Evolutionary conservation across 2,329 filamentous ascomycete species (phyloP).

Genomic region (Acrodontium crateriforme): DNA sequence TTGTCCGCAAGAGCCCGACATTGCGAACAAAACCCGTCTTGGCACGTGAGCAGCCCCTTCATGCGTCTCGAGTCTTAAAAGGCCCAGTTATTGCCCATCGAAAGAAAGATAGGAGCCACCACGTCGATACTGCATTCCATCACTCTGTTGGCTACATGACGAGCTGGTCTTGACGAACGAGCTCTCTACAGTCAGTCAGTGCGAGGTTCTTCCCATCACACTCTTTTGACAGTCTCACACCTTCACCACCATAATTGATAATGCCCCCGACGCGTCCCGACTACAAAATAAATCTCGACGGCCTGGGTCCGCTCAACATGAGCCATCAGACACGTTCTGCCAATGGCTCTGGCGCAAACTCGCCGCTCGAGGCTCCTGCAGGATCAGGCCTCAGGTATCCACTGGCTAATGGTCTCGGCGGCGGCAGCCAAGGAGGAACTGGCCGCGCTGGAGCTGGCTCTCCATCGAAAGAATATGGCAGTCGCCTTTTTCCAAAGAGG

Average conservation of each 20-base stretch:
- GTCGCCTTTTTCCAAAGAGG: constrained; percentile 83
- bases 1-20: too few species aligned
- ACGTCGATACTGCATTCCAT: too few species aligned
- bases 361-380: constrained; percentile 60
- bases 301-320: constrained; percentile 54
- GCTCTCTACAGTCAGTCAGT: constrained; percentile 5
- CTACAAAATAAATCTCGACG: constrained; percentile 69
- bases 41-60: too few species aligned
- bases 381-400: constrained; percentile 54
- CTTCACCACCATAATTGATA: constrained; percentile 39
- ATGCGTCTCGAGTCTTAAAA: too few species aligned
- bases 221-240: constrained; percentile 4
- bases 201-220: constrained; percentile 5
- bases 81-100: too few species aligned
- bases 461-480: constrained; percentile 82
- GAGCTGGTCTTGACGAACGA: constrained; percentile 7
- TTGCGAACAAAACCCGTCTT: too few species aligned
- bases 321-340: constrained; percentile 58
- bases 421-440: constrained; percentile 37
- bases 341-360: constrained; percentile 67
- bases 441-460: constrained; percentile 79
- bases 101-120: too few species aligned
- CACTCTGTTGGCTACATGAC: too few species aligned
- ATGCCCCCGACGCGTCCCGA: constrained; percentile 83
- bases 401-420: constrained; percentile 51